Evolutionary conservation across 345 rosid species (phyloP).

Genomic region (Orychophragmus violaceus): DNA sequence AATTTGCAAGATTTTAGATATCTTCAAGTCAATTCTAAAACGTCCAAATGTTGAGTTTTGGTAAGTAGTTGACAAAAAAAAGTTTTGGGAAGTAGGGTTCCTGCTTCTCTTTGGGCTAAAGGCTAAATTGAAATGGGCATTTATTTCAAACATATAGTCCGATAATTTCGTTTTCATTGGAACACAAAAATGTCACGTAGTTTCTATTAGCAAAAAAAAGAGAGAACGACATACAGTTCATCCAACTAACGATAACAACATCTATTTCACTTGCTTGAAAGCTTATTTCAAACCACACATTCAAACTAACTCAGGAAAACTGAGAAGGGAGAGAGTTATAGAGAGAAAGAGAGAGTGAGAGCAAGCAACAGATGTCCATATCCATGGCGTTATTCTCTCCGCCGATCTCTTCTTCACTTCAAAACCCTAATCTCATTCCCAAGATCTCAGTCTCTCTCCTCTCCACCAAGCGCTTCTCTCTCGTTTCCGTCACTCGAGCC

Average conservation of each 20-base stretch:
- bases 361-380: conserved; percentile 35
- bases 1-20: too few species aligned
- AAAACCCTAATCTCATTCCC: conserved; percentile 31
- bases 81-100: too few species aligned
- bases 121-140: not conserved
- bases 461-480: conserved; percentile 35
- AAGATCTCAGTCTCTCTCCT: conserved; percentile 33
- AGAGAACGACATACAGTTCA: conserved; percentile 15
- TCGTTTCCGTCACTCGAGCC: conserved; percentile 34
- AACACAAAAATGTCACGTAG: conserved; percentile 16
- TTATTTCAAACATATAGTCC: not conserved
- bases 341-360: not conserved
- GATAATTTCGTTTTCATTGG: not conserved
- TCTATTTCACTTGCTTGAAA: not conserved
- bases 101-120: not conserved
- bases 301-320: not conserved
- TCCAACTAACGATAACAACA: conserved; percentile 13
- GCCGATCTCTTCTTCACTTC: conserved; percentile 32
- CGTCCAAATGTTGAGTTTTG: too few species aligned
- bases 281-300: conserved; percentile 26
- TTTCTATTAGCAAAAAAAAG: not conserved
- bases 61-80: too few species aligned
- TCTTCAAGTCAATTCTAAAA: too few species aligned
- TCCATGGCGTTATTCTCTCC: conserved; percentile 60
- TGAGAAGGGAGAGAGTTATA: not conserved